Base-by-base conservation (phyloP, 2,329 filamentous ascomycete genomes). In the Exophiala aquamarina region DNA sequence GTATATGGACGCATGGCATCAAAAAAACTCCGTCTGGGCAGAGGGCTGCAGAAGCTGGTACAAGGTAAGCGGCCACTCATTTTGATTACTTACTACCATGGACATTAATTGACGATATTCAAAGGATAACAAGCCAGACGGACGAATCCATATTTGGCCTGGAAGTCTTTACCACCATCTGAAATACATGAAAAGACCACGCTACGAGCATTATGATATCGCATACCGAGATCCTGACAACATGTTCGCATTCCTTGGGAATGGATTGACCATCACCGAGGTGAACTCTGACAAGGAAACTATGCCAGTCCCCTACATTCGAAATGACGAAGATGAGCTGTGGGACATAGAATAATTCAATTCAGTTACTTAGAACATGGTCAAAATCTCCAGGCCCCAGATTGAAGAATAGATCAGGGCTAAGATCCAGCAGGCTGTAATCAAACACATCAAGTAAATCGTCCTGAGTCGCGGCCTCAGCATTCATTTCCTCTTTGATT, bases 211-310 rank as follows among this genome's bases (percentile, higher is more conserved):
- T 54, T 72, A 58, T 50, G 64, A 70, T 21, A 67, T 71, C 20
- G 61, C 63, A 48, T 66, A 68, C 47, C 19, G 29, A 11, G 63
- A 63, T 58, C 63, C 67, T 51, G 58, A 59, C 26, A 71, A 71
- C 55, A 41, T 61, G 17, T 72, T 67, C 54, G 62, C 64, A 2
- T 72, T 69, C 37, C 42, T 72, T 57, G 70, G 70, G 0, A 70
- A 70, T 57, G 69, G 72, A 1, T 73, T 73, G 44, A 73, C 70
- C 13, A 64, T 67, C 51, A 65, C 63, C 1, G 71, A 74, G 31
- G 41, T 20, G 8, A 50, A 46, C 20, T 47, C 37, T 40, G 37
- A 34, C 6, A 19, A 15, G 19, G n/a, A 32, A 4, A 21, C 41
- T 37, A 21, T 41, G 18, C 48, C 48, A 2, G 37, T 50, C 14